Base-by-base conservation (phyloP, 2,329 filamentous ascomycete genomes). In the Coniella vitis region DNA sequence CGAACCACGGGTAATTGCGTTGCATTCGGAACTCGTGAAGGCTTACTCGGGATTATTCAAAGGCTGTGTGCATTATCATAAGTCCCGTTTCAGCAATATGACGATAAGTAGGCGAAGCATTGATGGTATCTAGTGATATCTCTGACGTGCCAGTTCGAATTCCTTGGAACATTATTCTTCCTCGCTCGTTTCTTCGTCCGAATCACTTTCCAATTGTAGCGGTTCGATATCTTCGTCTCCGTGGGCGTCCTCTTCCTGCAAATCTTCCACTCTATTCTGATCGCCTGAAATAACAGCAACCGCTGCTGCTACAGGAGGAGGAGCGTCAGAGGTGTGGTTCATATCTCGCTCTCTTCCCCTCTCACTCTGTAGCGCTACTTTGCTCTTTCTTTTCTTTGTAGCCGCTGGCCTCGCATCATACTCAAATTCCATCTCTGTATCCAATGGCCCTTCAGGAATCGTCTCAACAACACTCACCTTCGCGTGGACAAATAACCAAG, bases 401-500 rank as follows among this genome's bases (percentile, higher is more conserved):
- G 25, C 25, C 25, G 5, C 25, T 5, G 25, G 25, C 9, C 14
- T 21, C 40, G 32, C 8, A 19, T 35, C 37, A 17, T 22, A 13
- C 17, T 22, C 32, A 13, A 48, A 38, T 8, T 45, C 19, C 12
- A 36, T 32, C 9, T 36, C 45, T 10, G 48, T 45, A 5, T 52
- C 49, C 31, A 47, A 37, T 0, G 49, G 49, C 1, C 49, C 49
- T 32, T 48, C 45, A 9, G 48, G 37, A 8, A 14, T 44, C 7
- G 34, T 17, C 37, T 48, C 40, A 2, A 20, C 29, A 20, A 52
- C 49, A 8, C 13, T 17, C 2, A 52, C 40, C 7, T 1, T 32
- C 37, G 49, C 38, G 16, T 41, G 13, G 4, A 45, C 17, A 25
- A 52, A 52, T 12, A 13, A 21, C 49, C 49, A 52, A 4, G 49